These are phyloP conservation scores for Ustilago nuda DNA, from an alignment of 1,284 basidiomycete genomes.

Conservation along the genomic window DNA sequence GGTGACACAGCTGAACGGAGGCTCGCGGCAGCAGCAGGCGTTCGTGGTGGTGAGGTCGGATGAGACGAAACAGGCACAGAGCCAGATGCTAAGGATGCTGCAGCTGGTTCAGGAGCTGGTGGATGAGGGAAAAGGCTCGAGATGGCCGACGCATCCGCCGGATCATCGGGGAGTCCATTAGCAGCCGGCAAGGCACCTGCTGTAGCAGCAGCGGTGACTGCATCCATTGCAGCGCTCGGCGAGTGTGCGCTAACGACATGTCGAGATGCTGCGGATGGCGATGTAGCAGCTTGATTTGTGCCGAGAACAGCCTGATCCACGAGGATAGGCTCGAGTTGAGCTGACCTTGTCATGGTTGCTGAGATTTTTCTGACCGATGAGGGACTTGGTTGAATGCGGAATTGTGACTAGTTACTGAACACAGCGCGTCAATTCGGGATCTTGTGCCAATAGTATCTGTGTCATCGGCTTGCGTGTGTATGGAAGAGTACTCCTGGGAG, in stretches of 20 bases:
- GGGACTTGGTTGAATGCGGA: not conserved
- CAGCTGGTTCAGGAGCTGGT: constrained; percentile 44
- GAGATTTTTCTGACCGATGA: not conserved
- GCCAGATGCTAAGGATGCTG: constrained; percentile 16
- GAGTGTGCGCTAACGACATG: constrained; percentile 13
- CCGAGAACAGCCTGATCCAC: constrained; percentile 16
- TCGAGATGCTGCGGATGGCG: constrained; percentile 16
- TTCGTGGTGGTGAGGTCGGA: constrained; percentile 30
- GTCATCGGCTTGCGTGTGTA: constrained; percentile 14
- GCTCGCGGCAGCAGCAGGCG: constrained; percentile 26
- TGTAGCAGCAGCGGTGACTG: constrained; percentile 33
- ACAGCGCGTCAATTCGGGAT: constrained; percentile 10
- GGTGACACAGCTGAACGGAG: constrained; percentile 26
- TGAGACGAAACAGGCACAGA: constrained; percentile 44
- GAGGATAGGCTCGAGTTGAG: constrained; percentile 30
- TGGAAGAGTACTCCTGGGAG: constrained; percentile 2
- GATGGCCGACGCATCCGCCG: constrained; percentile 54
- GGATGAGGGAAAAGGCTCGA: constrained; percentile 63
- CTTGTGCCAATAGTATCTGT: not conserved
- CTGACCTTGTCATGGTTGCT: constrained; percentile 6
- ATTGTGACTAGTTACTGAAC: not conserved
- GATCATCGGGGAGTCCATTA: constrained; percentile 63
- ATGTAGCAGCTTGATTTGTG: constrained; percentile 6
- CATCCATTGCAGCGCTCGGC: constrained; percentile 26
- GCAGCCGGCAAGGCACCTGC: constrained; percentile 53